Evolutionary conservation across 1,139 yeast species (phyloP), one percentile per base, ranked within the genome.

Genomic region (Scheffersomyces illinoinensis): DNA sequence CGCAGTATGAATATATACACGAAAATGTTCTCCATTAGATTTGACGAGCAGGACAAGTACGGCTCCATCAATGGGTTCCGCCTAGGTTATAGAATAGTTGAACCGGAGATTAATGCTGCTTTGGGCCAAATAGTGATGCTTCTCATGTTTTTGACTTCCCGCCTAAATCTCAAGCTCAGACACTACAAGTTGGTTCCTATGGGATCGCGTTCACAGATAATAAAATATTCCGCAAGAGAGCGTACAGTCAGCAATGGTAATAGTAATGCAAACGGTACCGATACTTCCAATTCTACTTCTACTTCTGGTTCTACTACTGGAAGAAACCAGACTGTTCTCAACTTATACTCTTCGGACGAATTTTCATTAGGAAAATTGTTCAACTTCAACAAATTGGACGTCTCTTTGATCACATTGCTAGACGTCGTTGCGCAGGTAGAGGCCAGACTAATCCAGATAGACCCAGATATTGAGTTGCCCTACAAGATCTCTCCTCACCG

Each of bases 101-200:
- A 97, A 97, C 86, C 91, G 56, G 99, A 95, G 67, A 87, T 93
- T 51, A 95, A 93, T 70, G 96, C 96, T 1, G 98, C 97, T 0
- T 76, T 95, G 71, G 99, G 99, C 0, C 97, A 93, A 66, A 77
- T 93, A 2, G 84, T 91, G 4, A 72, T 93, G 20, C 73, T 93
- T 23, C 71, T 93, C 51, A 82, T 88, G 0, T 91, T 96, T 5
- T 80, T 93, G 4, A 75, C 85, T 3, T 79, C 84, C 33, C 78
- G 89, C 59, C 77, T 93, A 50, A 79, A 85, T 19, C 73, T 90
- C 39, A 79, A 81, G 50, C 71, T 92, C 7, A 75, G 76, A 0
- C 85, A 85, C 6, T 93, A 90, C 71, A 85, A 83, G 61, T 73
- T 93, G 23, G 83, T 88, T 23, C 97, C 98, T 0, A 78, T 91